Percentiles rank a stretch among this genome's conserved stretches.
These are phyloP conservation scores for Mucor velutinosus DNA, from an alignment of 371 early-diverging fungal genomes.

Conservation along the genomic window DNA sequence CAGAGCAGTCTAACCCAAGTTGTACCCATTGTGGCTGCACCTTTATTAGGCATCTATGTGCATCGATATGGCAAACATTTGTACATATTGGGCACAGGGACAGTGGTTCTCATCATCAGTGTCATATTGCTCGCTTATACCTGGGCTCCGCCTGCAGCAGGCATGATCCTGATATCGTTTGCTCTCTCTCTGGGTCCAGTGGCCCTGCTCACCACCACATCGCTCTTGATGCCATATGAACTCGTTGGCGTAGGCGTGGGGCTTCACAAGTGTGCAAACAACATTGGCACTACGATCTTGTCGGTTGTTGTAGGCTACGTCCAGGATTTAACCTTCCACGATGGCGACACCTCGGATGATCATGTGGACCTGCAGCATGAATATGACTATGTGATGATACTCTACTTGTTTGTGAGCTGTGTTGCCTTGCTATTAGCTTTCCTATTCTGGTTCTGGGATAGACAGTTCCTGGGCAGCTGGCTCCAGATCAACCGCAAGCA, in stretches of 20 bases:
- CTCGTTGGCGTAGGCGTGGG: constrained; percentile 55
- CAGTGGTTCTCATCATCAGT: constrained; percentile 35
- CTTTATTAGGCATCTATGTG: constrained; percentile 52
- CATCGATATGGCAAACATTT: constrained; percentile 53
- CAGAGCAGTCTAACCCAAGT: constrained; percentile 58
- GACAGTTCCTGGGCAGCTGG: constrained; percentile 35
- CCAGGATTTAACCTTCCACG: constrained; percentile 52
- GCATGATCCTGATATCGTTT: constrained; percentile 50
- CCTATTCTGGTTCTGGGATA: constrained; percentile 43
- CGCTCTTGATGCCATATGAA: constrained; percentile 44
- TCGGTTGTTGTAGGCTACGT: constrained; percentile 51
- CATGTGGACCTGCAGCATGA: constrained; percentile 21
- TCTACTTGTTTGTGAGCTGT: constrained; percentile 31
- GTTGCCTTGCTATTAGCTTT: constrained; percentile 21
- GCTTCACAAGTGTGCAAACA: constrained; percentile 51
- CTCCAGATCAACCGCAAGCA: constrained; percentile 37
- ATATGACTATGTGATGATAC: constrained; percentile 38
- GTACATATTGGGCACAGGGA: constrained; percentile 31
- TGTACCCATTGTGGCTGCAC: constrained; percentile 55
- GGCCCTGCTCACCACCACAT: constrained; percentile 39
- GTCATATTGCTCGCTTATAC: constrained; percentile 42
- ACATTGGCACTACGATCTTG: constrained; percentile 54
- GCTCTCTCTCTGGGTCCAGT: constrained; percentile 52
- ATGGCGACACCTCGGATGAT: constrained; percentile 38
- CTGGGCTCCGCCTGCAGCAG: constrained; percentile 38